These are phyloP conservation scores for Royoungia palumana DNA, from an alignment of 768 basidiomycete species.

Conservation along the genomic window DNA sequence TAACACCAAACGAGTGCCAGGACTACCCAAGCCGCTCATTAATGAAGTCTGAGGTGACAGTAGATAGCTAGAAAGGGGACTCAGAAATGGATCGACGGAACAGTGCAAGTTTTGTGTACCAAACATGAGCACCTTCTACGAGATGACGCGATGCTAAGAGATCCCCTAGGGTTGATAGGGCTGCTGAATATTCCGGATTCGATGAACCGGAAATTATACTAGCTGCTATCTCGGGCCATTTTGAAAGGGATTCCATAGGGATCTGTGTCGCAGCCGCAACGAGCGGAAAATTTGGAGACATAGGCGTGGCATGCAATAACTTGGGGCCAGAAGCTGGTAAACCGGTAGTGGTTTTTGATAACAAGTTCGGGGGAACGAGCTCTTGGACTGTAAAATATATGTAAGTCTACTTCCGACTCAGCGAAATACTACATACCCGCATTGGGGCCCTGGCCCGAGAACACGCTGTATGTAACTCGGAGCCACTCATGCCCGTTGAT, in stretches of 20 bases:
- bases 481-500: constrained; percentile 67
- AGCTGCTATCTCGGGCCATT: constrained; percentile 85
- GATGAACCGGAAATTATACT: constrained; percentile 77
- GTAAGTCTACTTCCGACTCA: constrained; percentile 2
- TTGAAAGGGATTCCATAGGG: constrained; percentile 59
- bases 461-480: constrained; percentile 76
- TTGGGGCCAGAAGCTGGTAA: constrained; percentile 38
- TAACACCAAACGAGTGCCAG: constrained; percentile 64
- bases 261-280: constrained; percentile 43
- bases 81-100: constrained; percentile 2
- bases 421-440: constrained; percentile 47
- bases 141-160: constrained; percentile 68
- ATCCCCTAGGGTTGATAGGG: constrained; percentile 83
- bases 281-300: constrained; percentile 60
- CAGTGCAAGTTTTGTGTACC: constrained; percentile 46
- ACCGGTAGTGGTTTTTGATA: constrained; percentile 39
- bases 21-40: constrained; percentile 66
- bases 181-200: constrained; percentile 63
- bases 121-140: constrained; percentile 85
- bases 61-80: constrained; percentile 57
- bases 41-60: constrained; percentile 79
- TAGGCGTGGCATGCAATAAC: constrained; percentile 46
- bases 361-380: constrained; percentile 55
- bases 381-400: constrained; percentile 58
- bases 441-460: constrained; percentile 77